Conservation (phyloP, 345 rosid species). For the Syzygium aqueum region DNA sequence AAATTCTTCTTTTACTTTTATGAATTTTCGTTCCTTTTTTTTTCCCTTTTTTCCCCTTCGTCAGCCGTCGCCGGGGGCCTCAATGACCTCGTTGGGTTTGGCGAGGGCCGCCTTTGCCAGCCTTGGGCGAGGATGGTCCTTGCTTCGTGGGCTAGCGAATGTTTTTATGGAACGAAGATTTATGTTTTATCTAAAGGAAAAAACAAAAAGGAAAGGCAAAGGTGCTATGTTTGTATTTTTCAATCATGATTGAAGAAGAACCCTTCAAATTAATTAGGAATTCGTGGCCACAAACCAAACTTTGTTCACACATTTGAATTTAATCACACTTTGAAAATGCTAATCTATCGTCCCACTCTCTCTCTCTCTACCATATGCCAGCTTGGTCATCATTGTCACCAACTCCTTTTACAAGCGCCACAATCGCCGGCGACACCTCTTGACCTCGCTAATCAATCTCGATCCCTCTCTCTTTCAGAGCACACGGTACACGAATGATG, state of each 20-base stretch:
- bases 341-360: accelerated
- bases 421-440: neutral
- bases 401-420: neutral
- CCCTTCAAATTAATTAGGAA: neutral
- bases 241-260: neutral
- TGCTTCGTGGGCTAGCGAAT: no score
- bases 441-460: no score
- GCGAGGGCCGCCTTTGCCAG: no score
- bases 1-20: no score
- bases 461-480: neutral
- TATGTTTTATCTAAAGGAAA: no score
- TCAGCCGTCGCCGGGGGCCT: no score
- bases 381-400: accelerated
- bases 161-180: no score
- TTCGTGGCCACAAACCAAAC: accelerated
- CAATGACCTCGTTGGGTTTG: no score
- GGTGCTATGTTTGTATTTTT: neutral
- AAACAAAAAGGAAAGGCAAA: accelerated
- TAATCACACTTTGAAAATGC: neutral
- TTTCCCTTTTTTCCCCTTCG: no score
- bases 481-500: neutral
- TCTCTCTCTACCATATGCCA: accelerated
- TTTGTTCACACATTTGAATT: neutral
- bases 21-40: no score
- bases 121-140: no score